phyloP scores from a whole-genome alignment of 331 rosid genomes.

The Quercus tomentella region DNA sequence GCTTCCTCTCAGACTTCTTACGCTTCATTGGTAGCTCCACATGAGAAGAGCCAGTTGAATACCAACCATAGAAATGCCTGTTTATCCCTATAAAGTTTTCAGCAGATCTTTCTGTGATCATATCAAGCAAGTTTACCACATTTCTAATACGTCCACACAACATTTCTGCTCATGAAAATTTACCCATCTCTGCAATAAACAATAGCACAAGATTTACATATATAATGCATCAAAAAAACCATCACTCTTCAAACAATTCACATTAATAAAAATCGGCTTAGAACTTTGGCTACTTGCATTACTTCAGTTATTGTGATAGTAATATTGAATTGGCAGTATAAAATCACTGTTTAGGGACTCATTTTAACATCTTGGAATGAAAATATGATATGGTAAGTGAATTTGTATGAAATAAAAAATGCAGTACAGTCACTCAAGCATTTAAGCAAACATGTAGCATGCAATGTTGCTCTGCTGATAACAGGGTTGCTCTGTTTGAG shows the following conservation, averaged over 20 bases:
- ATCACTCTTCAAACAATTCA: neutral
- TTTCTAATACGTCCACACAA: conserved; percentile 28
- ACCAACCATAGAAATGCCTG: conserved; percentile 13
- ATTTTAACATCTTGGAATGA: neutral
- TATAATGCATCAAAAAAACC: neutral
- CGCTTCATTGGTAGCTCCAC: conserved; percentile 34
- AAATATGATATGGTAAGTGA: neutral
- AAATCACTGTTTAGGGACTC: neutral
- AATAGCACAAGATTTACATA: neutral
- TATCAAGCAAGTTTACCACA: conserved; percentile 16
- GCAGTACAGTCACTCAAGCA: neutral
- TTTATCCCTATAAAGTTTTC: neutral
- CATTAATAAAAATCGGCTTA: neutral
- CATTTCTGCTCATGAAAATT: conserved; percentile 24
- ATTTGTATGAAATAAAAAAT: neutral
- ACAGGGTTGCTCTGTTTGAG: no score
- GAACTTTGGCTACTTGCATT: neutral
- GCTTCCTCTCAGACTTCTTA: conserved; percentile 56
- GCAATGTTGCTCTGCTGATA: no score
- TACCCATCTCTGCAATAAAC: neutral
- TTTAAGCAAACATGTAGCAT: no score
- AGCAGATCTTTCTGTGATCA: conserved; percentile 15
- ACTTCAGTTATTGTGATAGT: neutral
- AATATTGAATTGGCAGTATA: neutral
- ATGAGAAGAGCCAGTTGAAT: conserved; percentile 26